A percentile compares a stretch with the other conserved stretches of the same genome.
These are phyloP conservation scores for Apium graveolens DNA, from an alignment of 129 eudicot genomes.

Conservation along the genomic window DNA sequence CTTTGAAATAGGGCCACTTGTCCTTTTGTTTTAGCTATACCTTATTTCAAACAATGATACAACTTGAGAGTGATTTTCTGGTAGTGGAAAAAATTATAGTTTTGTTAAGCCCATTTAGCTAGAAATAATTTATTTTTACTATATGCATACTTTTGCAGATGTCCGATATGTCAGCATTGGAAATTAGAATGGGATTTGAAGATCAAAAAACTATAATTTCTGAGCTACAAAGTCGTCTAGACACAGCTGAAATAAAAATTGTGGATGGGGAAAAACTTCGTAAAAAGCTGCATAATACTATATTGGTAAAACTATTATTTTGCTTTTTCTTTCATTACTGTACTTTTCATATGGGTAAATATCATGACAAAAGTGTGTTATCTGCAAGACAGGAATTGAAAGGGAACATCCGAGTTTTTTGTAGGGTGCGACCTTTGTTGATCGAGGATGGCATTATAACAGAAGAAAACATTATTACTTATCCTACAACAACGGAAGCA, in stretches of 20 bases:
- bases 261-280: slow-evolving; percentile 85
- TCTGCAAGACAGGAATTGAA: slow-evolving; percentile 61
- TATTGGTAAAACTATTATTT: slow-evolving; percentile 41
- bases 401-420: slow-evolving; percentile 94
- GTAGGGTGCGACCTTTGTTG: slow-evolving; percentile 86
- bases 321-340: neutral
- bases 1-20: slow-evolving; percentile 8
- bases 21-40: neutral
- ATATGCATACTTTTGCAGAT: slow-evolving; percentile 28
- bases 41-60: neutral
- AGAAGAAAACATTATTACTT: slow-evolving; percentile 51
- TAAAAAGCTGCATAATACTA: slow-evolving; percentile 84
- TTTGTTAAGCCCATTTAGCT: neutral
- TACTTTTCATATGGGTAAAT: neutral
- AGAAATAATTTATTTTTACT: slow-evolving; percentile 6
- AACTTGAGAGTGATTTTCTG: neutral
- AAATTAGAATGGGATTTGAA: slow-evolving; percentile 64
- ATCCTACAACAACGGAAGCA: slow-evolving; percentile 65
- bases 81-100: neutral
- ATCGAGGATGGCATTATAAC: slow-evolving; percentile 54
- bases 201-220: slow-evolving; percentile 43
- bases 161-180: slow-evolving; percentile 62
- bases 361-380: slow-evolving; percentile 1
- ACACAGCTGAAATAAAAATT: slow-evolving; percentile 72
- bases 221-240: slow-evolving; percentile 58